Evolutionary conservation across 768 basidiomycete species (phyloP).

Genomic region (Macrolepiota fuliginosa): DNA sequence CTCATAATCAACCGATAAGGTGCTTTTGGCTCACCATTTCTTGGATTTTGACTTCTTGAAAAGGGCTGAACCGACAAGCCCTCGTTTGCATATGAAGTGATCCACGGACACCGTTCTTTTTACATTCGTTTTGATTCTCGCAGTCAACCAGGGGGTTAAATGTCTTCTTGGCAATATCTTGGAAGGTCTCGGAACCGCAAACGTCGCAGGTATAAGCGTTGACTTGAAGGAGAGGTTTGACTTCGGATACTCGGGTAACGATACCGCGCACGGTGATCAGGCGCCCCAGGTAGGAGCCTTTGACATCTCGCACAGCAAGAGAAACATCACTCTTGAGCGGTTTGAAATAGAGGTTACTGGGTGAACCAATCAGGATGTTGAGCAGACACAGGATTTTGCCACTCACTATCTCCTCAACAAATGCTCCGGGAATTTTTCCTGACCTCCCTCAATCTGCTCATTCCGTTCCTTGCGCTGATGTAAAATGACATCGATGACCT

Average conservation of each 20-base stretch:
- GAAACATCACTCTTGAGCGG: constrained; percentile 74
- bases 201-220: constrained; percentile 98
- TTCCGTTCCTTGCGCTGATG: constrained; percentile 92
- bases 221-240: constrained; percentile 94
- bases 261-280: constrained; percentile 97
- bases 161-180: constrained; percentile 90
- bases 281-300: constrained; percentile 81
- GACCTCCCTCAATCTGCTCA: constrained; percentile 68
- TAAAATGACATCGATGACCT: constrained; percentile 95
- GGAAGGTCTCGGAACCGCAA: constrained; percentile 98
- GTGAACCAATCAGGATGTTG: background rate
- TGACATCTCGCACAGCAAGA: constrained; percentile 91
- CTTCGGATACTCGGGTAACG: constrained; percentile 97
- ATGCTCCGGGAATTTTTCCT: constrained; percentile 85
- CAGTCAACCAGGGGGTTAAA: constrained; percentile 90
- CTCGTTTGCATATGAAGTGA: constrained; percentile 98
- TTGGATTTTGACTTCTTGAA: constrained; percentile 98
- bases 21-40: constrained; percentile 72
- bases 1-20: background rate
- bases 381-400: background rate
- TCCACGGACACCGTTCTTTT: constrained; percentile 82
- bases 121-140: constrained; percentile 81
- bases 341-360: constrained; percentile 91
- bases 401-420: constrained; percentile 94
- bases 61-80: constrained; percentile 94